Evolutionary conservation across 164 flowering plant genomes (phyloP).

Genomic region (Vitis cinerea): DNA sequence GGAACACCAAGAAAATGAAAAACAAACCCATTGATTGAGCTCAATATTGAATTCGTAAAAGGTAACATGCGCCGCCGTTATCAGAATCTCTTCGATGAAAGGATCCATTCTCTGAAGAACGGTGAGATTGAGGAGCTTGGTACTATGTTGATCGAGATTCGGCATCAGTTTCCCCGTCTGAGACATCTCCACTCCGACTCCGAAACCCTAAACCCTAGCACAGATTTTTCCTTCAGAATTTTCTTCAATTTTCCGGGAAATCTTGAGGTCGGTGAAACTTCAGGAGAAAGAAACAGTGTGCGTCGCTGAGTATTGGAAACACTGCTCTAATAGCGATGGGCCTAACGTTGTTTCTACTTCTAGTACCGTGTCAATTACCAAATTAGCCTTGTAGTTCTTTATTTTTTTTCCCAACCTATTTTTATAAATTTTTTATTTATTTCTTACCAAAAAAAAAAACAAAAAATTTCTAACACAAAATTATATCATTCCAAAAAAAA

Average conservation of each 20-base stretch:
- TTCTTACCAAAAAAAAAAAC: no score
- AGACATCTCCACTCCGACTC: conserved; percentile 36
- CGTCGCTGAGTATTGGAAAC: background rate
- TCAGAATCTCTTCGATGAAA: conserved; percentile 76
- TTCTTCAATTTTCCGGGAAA: conserved; percentile 11
- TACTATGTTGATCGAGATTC: conserved; percentile 79
- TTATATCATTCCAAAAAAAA: no score
- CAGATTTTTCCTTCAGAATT: background rate
- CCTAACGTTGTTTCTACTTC: no score
- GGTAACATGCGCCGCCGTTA: conserved; percentile 92
- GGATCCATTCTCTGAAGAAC: conserved; percentile 91
- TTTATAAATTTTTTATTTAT: no score
- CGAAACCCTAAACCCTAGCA: conserved; percentile 15
- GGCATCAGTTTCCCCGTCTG: conserved; percentile 78
- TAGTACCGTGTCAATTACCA: no score
- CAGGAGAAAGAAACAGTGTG: conserved; percentile 5
- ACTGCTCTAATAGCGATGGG: background rate
- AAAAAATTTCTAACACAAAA: no score
- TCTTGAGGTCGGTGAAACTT: background rate
- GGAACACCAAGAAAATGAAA: background rate
- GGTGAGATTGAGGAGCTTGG: conserved; percentile 82
- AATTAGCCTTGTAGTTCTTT: no score
- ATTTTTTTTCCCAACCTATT: no score
- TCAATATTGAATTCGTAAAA: conserved; percentile 91
- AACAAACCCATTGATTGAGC: conserved; percentile 73